Evolutionary conservation across 805 yeast species (phyloP), one percentile per base, ranked within the genome.

Genomic region (Ascoidea rubescens): DNA sequence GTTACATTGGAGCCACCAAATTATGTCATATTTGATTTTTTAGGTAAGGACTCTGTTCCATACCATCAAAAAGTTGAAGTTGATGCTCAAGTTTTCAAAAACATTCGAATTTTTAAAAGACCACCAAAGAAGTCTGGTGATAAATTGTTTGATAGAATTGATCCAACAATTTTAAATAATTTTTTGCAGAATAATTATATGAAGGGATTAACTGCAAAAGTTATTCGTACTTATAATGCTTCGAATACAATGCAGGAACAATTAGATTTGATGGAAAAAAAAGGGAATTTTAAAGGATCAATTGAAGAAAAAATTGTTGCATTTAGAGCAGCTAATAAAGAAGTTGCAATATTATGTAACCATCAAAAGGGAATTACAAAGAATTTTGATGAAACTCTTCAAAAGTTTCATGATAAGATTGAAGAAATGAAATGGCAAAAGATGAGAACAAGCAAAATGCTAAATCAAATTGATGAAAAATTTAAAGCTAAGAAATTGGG

Each of bases 201-300:
- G 93, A 80, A 85, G 30, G 98, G 98, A 0, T 73, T 90, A 57
- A 89, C 97, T 0, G 98, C 98, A 4, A 90, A 90, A 67, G 97
- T 90, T 21, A 91, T 90, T 74, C 95, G 98, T 81, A 90, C 98
- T 0, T 90, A 87, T 64, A 90, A 90, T 69, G 98, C 98, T 0
- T 87, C 96, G 1, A 86, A 87, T 65, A 89, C 96, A 1, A 91
- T 90, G 97, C 97, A 90, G 66, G 95, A 90, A 61, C 96, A 88
- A 64, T 67, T 91, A 55, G 96, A 86, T 63, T 69, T 82, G 60
- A 88, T 91, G 58, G 75, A 83, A n/a, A 85, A 87, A 64, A 37
- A 37, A 37, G 28, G 28, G 28, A 21, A 21, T 21, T 21, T 21
- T 21, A 84, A 79, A 62, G 96, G 96, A 31, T 79, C 95, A 0